Percentiles rank a stretch among this genome's conserved stretches.
These are phyloP conservation scores for Talaromyces rugulosus DNA, from an alignment of 2,329 filamentous ascomycete genomes.

Conservation along the genomic window DNA sequence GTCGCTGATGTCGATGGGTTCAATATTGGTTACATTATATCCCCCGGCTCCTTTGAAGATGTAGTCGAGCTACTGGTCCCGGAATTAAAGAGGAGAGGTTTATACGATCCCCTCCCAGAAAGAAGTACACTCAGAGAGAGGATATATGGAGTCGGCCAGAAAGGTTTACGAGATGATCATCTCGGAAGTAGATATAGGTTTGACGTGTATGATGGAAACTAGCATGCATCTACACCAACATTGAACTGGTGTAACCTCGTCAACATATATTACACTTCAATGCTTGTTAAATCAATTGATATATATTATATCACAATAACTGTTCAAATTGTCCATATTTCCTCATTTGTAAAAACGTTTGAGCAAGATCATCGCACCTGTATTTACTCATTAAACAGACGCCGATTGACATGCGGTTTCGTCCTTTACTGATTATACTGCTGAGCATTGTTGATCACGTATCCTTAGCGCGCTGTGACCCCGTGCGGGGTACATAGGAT, in stretches of 20 bases:
- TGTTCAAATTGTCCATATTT: too few species aligned
- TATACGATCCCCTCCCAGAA: conserved; percentile 23
- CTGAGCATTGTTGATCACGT: not conserved
- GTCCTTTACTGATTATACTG: not conserved
- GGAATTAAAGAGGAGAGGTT: conserved; percentile 33
- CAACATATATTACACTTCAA: too few species aligned
- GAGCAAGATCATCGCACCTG: too few species aligned
- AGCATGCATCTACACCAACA: conserved; percentile 19
- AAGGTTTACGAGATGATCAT: conserved; percentile 55
- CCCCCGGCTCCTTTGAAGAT: conserved; percentile 50
- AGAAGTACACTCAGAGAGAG: conserved; percentile 55
- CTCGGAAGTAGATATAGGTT: conserved; percentile 59
- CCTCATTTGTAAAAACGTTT: too few species aligned
- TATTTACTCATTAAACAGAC: too few species aligned
- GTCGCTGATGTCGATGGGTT: conserved; percentile 42
- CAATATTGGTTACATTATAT: conserved; percentile 46
- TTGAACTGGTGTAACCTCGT: too few species aligned
- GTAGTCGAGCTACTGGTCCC: conserved; percentile 48
- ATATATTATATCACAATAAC: too few species aligned
- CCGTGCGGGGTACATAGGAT: not conserved
- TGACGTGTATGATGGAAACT: conserved; percentile 52
- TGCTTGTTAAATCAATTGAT: too few species aligned
- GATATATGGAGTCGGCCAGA: conserved; percentile 59
- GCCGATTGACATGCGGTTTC: not conserved
- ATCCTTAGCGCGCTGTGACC: not conserved